Base-by-base conservation (phyloP, 1,284 basidiomycete species). In the Marasmius tenuissimus region DNA sequence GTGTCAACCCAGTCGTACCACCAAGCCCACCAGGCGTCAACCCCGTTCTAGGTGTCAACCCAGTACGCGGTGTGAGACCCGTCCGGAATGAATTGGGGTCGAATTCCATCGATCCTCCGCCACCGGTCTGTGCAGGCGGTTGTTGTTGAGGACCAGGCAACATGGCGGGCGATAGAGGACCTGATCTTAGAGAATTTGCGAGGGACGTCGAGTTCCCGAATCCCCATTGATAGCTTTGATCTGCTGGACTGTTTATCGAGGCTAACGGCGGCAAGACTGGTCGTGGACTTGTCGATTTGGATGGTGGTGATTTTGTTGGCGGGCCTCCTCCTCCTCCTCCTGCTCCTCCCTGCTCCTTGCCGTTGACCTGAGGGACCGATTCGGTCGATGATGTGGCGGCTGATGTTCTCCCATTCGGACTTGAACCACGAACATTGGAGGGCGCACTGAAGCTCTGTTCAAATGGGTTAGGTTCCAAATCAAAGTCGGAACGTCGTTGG, bases 131-230 rank as follows among this genome's bases (percentile, higher is more conserved):
- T 64, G 20, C 34, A 22, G 33, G 45, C 8, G 45, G 52, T 50
- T 68, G 73, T 50, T 63, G 22, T 57, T 59, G 87, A 1, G 96
- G 96, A 14, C 93, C 96, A 38, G 93, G 89, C 62, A 98, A 89
- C 93, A 98, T 97, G 62, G 96, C 96, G 42, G 96, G 96, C 7
- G 92, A 94, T 45, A 98, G 86, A 1, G 96, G 96, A 5, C 96
- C 96, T 0, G 94, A 85, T 52, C 96, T 86, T 35, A 98, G 85
- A 0, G 94, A 96, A 73, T 89, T 90, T 48, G 81, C 76, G 62
- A 89, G 77, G 60, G 84, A 83, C 8, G 81, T 74, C 27, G 27
- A 27, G 27, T 27, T 27, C 38, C 82, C 78, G 63, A 89, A 88
- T 22, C 79, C 83, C 93, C 94, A 96, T 48, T 83, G 80, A 72